phyloP scores from a whole-genome alignment of 129 eudicot genomes.

The Sambucus nigra region DNA sequence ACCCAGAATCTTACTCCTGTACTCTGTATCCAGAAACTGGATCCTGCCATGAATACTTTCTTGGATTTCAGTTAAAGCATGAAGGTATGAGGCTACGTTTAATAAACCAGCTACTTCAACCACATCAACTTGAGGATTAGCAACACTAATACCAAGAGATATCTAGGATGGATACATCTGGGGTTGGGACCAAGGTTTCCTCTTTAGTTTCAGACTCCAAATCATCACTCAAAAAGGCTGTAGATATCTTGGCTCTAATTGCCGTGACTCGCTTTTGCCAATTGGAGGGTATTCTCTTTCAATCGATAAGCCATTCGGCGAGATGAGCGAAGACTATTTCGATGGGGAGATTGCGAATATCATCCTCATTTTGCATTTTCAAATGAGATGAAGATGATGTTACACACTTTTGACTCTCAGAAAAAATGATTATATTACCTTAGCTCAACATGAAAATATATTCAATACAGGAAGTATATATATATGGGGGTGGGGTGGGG shows the following conservation, averaged over 20 bases:
- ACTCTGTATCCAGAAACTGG: constrained; percentile 80
- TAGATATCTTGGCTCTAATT: constrained; percentile 54
- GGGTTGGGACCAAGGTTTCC: constrained; percentile 26
- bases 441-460: too few species aligned
- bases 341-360: constrained; percentile 81
- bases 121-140: constrained; percentile 39
- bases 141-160: constrained; percentile 79
- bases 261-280: constrained; percentile 67
- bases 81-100: constrained; percentile 22
- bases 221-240: constrained; percentile 47
- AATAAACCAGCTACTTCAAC: constrained; percentile 24
- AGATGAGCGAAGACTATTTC: constrained; percentile 90
- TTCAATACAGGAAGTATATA: too few species aligned
- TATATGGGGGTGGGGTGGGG: too few species aligned
- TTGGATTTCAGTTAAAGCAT: constrained; percentile 25
- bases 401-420: too few species aligned
- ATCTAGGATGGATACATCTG: constrained; percentile 31
- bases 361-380: constrained; percentile 51
- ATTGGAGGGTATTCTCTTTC: constrained; percentile 78
- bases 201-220: constrained; percentile 31
- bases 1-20: constrained; percentile 85
- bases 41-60: constrained; percentile 39
- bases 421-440: too few species aligned
- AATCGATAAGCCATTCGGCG: constrained; percentile 96
- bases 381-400: too few species aligned